A percentile compares a stretch with the other conserved stretches of the same genome.
Evolutionary conservation across 768 basidiomycete genomes (phyloP).

Genomic region (Termitomyces heimii): DNA sequence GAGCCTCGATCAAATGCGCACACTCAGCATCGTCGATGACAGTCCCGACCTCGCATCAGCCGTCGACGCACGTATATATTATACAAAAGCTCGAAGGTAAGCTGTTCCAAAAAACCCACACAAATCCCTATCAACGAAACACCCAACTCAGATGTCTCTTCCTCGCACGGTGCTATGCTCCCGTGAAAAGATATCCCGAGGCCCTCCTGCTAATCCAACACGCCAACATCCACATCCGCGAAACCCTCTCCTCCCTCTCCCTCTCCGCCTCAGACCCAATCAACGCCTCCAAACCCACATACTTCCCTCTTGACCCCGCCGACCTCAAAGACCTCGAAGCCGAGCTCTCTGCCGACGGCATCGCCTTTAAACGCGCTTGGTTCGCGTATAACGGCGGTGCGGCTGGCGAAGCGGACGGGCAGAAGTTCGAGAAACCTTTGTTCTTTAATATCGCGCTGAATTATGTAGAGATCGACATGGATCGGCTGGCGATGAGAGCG

Average conservation of each 20-base stretch:
- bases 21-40: slow-evolving; percentile 81
- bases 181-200: slow-evolving; percentile 67
- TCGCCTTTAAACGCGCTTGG: slow-evolving; percentile 68
- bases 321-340: slow-evolving; percentile 49
- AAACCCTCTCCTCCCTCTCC: slow-evolving; percentile 50
- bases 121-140: background rate
- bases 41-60: slow-evolving; percentile 76
- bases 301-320: slow-evolving; percentile 46
- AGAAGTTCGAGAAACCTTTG: slow-evolving; percentile 66
- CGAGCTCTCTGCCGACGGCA: slow-evolving; percentile 38
- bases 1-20: slow-evolving; percentile 78
- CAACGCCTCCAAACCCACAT: slow-evolving; percentile 33
- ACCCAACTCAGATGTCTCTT: slow-evolving; percentile 52
- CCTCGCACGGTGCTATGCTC: slow-evolving; percentile 70
- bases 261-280: slow-evolving; percentile 43
- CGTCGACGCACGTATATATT: slow-evolving; percentile 70
- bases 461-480: slow-evolving; percentile 85
- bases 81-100: slow-evolving; percentile 71
- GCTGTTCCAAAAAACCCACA: slow-evolving; percentile 7
- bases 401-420: slow-evolving; percentile 33
- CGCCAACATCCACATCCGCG: slow-evolving; percentile 68
- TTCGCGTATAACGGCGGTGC: slow-evolving; percentile 72
- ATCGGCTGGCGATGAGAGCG: slow-evolving; percentile 60
- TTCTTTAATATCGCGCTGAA: slow-evolving; percentile 96
- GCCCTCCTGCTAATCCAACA: slow-evolving; percentile 67